Base-by-base conservation (phyloP, 305 asterid genomes). In the Fraxinus angustifolia region DNA sequence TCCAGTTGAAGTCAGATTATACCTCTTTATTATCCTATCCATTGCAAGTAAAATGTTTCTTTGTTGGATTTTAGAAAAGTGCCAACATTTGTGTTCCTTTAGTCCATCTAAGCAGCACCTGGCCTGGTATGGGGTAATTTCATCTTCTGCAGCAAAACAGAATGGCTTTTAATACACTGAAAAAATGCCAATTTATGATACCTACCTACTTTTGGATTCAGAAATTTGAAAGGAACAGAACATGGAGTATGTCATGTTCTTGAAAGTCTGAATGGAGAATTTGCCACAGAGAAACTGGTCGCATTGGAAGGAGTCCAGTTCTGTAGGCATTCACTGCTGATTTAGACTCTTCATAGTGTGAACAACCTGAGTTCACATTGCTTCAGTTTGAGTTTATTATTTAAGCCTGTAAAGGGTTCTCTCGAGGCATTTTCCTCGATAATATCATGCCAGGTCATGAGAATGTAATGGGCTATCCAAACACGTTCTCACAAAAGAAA, bases 291-390 rank as follows among this genome's bases (percentile, higher is more conserved):
- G 8, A 50, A 50, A 50, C 23, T 16, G 0, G 0, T 50, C 0
- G 8, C 19, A 16, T 50, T 16, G 16, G 21, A 50, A 50, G 8
- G 62, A 50, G 16, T 50, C 23, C 8, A 50, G 21, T 48, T 30
- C 4, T 6, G 19, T n/a, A n/a, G 34, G 73, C 85, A 86, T 86
- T 78, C 58, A 86, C 74, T 82, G 78, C 74, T 77, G 86, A 84
- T 77, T n/a, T 58, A 65, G 85, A 86, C 87, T 78, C 36, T 56
- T 75, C 78, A 75, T 4, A 35, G 40, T 4, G 3, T 45, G 17
- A 12, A 12, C 72, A 62, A 19, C 23, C 76, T 50, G 21, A 50
- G 7, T 50, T 50, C 60, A 14, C 21, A 3, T 50, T 53, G 19
- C 58, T 3, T 0, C 6, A 3, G 19, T 48, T 48, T 3, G 58